Evolutionary conservation across 2,329 filamentous ascomycete genomes (phyloP), one percentile per base, ranked within the genome.

Genomic region (Neonectria ditissima): DNA sequence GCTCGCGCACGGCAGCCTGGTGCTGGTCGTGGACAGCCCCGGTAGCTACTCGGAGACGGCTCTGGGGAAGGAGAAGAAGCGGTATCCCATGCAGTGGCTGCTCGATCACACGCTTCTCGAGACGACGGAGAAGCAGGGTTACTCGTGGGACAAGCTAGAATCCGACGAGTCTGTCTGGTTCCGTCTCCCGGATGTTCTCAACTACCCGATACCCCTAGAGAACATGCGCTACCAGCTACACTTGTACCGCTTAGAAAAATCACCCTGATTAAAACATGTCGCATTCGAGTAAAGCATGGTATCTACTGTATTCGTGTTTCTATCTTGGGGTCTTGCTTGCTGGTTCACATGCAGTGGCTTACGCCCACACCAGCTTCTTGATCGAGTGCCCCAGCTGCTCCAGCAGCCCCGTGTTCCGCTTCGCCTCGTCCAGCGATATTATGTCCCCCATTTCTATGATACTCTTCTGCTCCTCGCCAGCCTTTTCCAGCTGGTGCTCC

Each of bases 181-280:
- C 79, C 87, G 95, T 45, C 80, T 97, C 37, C 82, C 86, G 13
- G 84, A 87, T 1, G 81, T 78, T 16, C 79, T 97, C 68, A 82
- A 84, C 43, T 98, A 97, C 80, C 91, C 94, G 8, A 93, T 97
- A 72, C 86, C 89, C 55, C 80, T 98, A 75, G 95, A 98, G 81
- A 93, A 97, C 76, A 97, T 97, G 94, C 89, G 94, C 50, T 97
- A 95, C 78, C 95, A 98, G 79, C 84, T 97, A 71, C 94, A 97
- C 81, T 76, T 97, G 16, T 98, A 97, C 69, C 80, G 81, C 45
- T 63, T 78, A 53, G 66, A 69, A 65, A 76, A 69, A 57, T 39
- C 55, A 16, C 51, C 51, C 54, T 70, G 63, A 68, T 68, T 52
- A 63, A 57, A 51, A 30, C 50, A 55, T 54, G 43, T 43, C 56